These are phyloP conservation scores for Balakata baccata DNA, from an alignment of 345 rosid species.

Conservation along the genomic window DNA sequence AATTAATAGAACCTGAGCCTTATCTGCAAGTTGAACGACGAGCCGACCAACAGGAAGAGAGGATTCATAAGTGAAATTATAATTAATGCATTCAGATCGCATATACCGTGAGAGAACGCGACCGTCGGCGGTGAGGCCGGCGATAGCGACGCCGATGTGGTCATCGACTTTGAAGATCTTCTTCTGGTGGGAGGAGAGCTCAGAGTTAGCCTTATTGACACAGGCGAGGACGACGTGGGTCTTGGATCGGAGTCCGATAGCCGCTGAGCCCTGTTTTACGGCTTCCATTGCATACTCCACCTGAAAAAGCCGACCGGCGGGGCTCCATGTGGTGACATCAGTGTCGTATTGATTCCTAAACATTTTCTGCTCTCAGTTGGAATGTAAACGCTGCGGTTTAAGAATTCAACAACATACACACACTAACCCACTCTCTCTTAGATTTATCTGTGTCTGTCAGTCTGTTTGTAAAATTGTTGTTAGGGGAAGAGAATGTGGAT, in stretches of 20 bases:
- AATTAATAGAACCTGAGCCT: constrained; percentile 71
- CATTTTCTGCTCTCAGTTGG: constrained; percentile 33
- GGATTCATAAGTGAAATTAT: constrained; percentile 83
- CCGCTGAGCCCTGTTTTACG: constrained; percentile 98
- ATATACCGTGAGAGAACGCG: constrained; percentile 93
- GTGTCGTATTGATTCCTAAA: constrained; percentile 99
- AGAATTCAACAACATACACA: not conserved
- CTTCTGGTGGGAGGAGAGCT: constrained; percentile 95
- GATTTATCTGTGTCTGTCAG: not conserved
- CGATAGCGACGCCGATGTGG: constrained; percentile 95
- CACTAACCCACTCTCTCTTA: not conserved
- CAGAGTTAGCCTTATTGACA: constrained; percentile 88
- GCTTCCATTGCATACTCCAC: constrained; percentile 99
- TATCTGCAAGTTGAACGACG: constrained; percentile 93
- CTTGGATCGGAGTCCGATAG: constrained; percentile 98
- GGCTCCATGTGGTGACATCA: constrained; percentile 99
- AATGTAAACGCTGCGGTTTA: constrained; percentile 11
- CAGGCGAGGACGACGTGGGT: constrained; percentile 86
- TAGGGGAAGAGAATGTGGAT: not conserved
- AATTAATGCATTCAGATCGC: constrained; percentile 92
- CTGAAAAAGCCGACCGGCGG: constrained; percentile 90
- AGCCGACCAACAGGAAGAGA: constrained; percentile 95
- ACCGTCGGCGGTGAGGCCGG: constrained; percentile 97
- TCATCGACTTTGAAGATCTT: constrained; percentile 98
- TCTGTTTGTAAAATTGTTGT: not conserved